These are phyloP conservation scores for Scleroderma bovista DNA, from an alignment of 768 basidiomycete species.

Conservation along the genomic window DNA sequence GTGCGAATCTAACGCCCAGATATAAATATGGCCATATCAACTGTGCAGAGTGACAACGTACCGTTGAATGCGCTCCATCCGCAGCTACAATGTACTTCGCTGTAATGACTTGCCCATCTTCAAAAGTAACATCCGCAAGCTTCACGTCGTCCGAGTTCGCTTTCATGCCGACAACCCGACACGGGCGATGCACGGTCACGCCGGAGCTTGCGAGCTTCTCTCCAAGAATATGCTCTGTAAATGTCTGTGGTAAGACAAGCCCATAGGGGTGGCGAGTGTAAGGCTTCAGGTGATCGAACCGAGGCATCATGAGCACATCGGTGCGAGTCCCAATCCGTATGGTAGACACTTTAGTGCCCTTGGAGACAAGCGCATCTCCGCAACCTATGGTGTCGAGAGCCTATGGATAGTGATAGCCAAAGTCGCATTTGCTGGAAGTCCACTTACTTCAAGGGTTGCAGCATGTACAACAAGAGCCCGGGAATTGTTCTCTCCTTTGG, in stretches of 20 bases:
- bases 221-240: constrained; percentile 38
- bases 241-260: constrained; percentile 38
- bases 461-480: constrained; percentile 46
- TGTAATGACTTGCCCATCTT: constrained; percentile 38
- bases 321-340: constrained; percentile 29
- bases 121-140: constrained; percentile 39
- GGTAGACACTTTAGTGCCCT: constrained; percentile 28
- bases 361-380: constrained; percentile 32
- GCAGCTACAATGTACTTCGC: constrained; percentile 47
- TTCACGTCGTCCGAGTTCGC: constrained; percentile 20
- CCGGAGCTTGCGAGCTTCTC: constrained; percentile 28
- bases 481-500: constrained; percentile 32
- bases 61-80: constrained; percentile 44
- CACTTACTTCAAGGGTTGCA: constrained; percentile 46
- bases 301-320: constrained; percentile 18
- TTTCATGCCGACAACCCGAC: constrained; percentile 36
- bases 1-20: constrained; percentile 31
- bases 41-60: constrained; percentile 20
- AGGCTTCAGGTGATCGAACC: constrained; percentile 18
- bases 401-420: constrained; percentile 19
- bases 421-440: too few species aligned
- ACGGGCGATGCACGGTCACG: constrained; percentile 31
- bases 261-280: constrained; percentile 42
- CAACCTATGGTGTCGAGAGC: constrained; percentile 40
- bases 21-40: neutral